Evolutionary conservation across 2,329 filamentous ascomycete genomes (phyloP).

Genomic region (Fusarium sp.): DNA sequence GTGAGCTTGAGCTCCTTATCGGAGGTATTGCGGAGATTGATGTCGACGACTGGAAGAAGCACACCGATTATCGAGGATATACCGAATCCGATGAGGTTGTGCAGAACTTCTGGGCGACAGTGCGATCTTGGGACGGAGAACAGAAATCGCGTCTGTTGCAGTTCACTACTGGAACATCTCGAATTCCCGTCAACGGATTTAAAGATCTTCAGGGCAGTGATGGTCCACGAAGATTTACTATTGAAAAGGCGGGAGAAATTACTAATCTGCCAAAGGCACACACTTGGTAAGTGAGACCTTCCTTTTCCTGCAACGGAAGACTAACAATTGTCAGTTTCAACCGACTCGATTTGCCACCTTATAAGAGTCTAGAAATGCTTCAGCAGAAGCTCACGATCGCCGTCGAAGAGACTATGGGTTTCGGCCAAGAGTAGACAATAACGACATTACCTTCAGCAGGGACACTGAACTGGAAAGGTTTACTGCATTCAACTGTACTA

Average conservation of each 20-base stretch:
- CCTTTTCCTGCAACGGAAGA: slow-evolving; percentile 9
- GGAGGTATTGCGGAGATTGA: slow-evolving; percentile 99
- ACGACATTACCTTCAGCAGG: slow-evolving; percentile 35
- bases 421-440: slow-evolving; percentile 86
- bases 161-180: slow-evolving; percentile 96
- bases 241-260: slow-evolving; percentile 95
- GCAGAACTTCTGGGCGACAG: slow-evolving; percentile 98
- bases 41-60: slow-evolving; percentile 99
- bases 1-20: slow-evolving; percentile 94
- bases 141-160: slow-evolving; percentile 97
- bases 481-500: slow-evolving; percentile 20
- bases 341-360: slow-evolving; percentile 91
- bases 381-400: slow-evolving; percentile 94
- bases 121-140: slow-evolving; percentile 96
- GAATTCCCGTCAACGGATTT: slow-evolving; percentile 99
- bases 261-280: slow-evolving; percentile 95
- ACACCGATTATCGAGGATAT: slow-evolving; percentile 98
- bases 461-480: slow-evolving; percentile 26
- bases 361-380: slow-evolving; percentile 87
- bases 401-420: slow-evolving; percentile 98
- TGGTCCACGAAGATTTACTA: slow-evolving; percentile 93
- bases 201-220: slow-evolving; percentile 98
- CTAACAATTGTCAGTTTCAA: slow-evolving; percentile 78
- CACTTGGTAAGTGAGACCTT: slow-evolving; percentile 79
- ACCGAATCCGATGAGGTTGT: slow-evolving; percentile 98